Base-by-base conservation (phyloP, 73 alveolate species). In the Halteria grandinella region DNA sequence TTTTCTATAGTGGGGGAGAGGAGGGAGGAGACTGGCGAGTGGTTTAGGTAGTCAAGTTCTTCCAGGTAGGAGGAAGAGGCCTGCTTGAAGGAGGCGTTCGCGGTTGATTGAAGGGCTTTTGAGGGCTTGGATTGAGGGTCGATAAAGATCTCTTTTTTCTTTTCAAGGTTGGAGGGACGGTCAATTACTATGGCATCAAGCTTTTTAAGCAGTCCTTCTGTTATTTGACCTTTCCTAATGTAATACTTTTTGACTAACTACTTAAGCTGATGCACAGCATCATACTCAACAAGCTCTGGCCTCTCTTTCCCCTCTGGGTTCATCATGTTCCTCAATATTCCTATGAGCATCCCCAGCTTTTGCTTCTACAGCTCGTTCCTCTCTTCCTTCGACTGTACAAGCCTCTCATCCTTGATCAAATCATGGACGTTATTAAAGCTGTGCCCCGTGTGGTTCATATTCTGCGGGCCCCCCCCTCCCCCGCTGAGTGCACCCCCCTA, bases 261-360 rank as follows among this genome's bases (percentile, higher is more conserved):
- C 51, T 60, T 60, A 5, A 60, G 27, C 15, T 60, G 58, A 25
- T 15, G 43, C n/a, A 60, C 77, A 21, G 60, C 24, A 31, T 60
- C 77, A 15, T 40, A 11, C 34, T 60, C 55, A 32, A 60, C 43
- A n/a, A n/a, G n/a, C n/a, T n/a, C n/a, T n/a, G n/a, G n/a, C 40
- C 20, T 14, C 6, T 60, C 77, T 21, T 60, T 6, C 43, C 43
- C 8, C 18, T 21, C 1, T 6, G 77, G 77, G 21, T 60, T 60
- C 18, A 60, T 55, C 77, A 60, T 60, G 24, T 60, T 59, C 18
- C 43, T 59, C 7, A 60, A 28, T 40, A 60, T 18, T 12, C 43
- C 48, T 2, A 60, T 59, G 21, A 60, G 21, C 15, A 60, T 25
- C 1, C n/a, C 24, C 37, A 60, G 34, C 34, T 60, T 15, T 3